Base-by-base conservation (phyloP, 2,329 filamentous ascomycete species). In the Diplodia intermedia region DNA sequence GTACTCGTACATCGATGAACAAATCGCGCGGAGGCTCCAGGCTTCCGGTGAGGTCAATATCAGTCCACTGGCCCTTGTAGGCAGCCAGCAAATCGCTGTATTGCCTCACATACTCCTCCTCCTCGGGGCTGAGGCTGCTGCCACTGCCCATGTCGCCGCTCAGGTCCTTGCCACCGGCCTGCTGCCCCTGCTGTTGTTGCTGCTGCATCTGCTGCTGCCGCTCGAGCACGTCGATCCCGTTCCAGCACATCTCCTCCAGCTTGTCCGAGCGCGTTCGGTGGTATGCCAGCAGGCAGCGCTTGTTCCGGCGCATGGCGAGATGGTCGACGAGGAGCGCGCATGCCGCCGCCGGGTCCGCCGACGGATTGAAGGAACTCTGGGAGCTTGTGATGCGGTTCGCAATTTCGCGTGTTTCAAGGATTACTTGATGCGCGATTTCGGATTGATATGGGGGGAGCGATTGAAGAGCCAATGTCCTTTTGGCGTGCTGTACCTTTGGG, bases 21-120 rank as follows among this genome's bases (percentile, higher is more conserved):
- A 99, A 82, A 80, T 99, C 95, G 73, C 89, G 88, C n/a, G 95
- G 95, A 29, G 95, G 95, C 76, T 97, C 93, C 76, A 99, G 83
- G 75, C 91, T 95, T 38, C 95, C 95, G 2, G 95, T 97, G 66
- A 99, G 83, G 79, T 99, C 95, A 72, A 99, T 91, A 77, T 99
- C 95, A 23, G 94, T 98, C 94, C 94, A 99, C 75, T 97, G 93
- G 0, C 95, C 95, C 79, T 99, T 99, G 80, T 96, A 97, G 1
- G 93, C 92, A n/a, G 94, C 93, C 67, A 99, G 82, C 72, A 99
- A 84, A 75, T 99, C 94, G 71, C 91, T 90, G 76, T 97, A 99
- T 75, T 94, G 90, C 69, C 94, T 86, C 68, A 97, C 91, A 76
- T 97, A 99, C 74, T 98, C 95, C 54, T 67, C 65, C 40, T 67